A percentile compares a stretch with the other conserved stretches of the same genome.
These are phyloP conservation scores for Meyerozyma carpophila DNA, from an alignment of 1,139 yeast genomes.

Conservation along the genomic window DNA sequence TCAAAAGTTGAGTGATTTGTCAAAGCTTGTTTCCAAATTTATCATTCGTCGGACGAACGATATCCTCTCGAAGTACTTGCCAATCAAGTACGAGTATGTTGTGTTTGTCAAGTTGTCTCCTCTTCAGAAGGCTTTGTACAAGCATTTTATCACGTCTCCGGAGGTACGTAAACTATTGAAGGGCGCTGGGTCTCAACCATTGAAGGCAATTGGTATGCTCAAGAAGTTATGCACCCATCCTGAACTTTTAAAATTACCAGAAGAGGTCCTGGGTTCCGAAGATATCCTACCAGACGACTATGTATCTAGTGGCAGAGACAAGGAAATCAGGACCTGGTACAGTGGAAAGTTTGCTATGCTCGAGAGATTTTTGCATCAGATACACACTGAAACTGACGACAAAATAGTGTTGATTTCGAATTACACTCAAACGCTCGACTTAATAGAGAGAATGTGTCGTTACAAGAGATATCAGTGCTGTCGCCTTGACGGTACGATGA, in stretches of 20 bases:
- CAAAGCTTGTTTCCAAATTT: conserved; percentile 76
- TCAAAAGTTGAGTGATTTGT: conserved; percentile 61
- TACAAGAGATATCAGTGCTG: conserved; percentile 68
- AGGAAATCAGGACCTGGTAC: conserved; percentile 55
- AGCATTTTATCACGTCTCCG: conserved; percentile 75
- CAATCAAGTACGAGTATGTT: conserved; percentile 94
- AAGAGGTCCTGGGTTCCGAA: conserved; percentile 68
- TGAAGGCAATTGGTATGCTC: conserved; percentile 83
- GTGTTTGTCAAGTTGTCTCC: conserved; percentile 82
- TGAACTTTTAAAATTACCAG: conserved; percentile 69
- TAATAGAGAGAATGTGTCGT: conserved; percentile 84
- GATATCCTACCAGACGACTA: conserved; percentile 72
- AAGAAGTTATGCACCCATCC: conserved; percentile 95
- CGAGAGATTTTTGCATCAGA: conserved; percentile 72
- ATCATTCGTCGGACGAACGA: conserved; percentile 96
- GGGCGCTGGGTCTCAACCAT: conserved; percentile 76
- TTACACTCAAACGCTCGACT: conserved; percentile 88
- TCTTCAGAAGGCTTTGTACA: conserved; percentile 66
- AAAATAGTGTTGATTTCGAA: conserved; percentile 92
- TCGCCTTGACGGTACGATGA: conserved; percentile 89
- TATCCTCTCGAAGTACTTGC: conserved; percentile 85
- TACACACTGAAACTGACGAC: conserved; percentile 78
- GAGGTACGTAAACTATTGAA: conserved; percentile 66
- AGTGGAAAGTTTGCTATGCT: conserved; percentile 60
- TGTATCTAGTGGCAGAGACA: conserved; percentile 38